A percentile compares a stretch with the other conserved stretches of the same genome.
These are phyloP conservation scores for Lipomyces chichibuensis DNA, from an alignment of 805 yeast genomes.

Conservation along the genomic window DNA sequence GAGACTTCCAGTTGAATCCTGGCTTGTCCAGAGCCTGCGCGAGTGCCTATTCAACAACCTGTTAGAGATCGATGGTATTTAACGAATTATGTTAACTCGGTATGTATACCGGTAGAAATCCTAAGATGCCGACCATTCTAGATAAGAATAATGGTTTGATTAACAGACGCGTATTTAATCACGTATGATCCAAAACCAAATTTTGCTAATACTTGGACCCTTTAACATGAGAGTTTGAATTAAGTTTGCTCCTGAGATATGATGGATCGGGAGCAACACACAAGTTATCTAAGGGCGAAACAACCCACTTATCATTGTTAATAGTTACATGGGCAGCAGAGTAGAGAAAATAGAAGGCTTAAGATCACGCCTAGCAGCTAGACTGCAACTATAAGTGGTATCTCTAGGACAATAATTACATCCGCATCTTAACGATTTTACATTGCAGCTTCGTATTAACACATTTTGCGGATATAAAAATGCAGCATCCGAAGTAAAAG, in stretches of 20 bases:
- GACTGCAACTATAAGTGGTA: not conserved
- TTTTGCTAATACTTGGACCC: not conserved
- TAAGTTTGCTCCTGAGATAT: too few relatives aligned
- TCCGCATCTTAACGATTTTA: not conserved
- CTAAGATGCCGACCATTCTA: not conserved
- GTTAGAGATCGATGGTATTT: not conserved
- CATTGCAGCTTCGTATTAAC: too few relatives aligned
- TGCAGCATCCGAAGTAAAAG: not conserved
- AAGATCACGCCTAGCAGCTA: not conserved
- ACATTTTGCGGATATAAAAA: not conserved
- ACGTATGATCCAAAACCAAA: not conserved
- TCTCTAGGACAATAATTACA: not conserved
- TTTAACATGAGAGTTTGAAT: too few relatives aligned
- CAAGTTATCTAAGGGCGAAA: too few relatives aligned
- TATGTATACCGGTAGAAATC: not conserved
- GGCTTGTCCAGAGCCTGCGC: slow-evolving; percentile 56
- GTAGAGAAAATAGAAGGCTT: too few relatives aligned
- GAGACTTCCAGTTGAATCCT: slow-evolving; percentile 74
- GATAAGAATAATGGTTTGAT: not conserved
- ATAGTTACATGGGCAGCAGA: not conserved
- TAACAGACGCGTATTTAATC: not conserved
- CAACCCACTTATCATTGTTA: too few relatives aligned
- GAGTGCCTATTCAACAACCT: slow-evolving; percentile 17
- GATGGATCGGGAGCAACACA: too few relatives aligned
- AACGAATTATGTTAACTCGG: not conserved